phyloP scores from a whole-genome alignment of 2,329 filamentous ascomycete genomes.

The Ceratocystis alfenasii region DNA sequence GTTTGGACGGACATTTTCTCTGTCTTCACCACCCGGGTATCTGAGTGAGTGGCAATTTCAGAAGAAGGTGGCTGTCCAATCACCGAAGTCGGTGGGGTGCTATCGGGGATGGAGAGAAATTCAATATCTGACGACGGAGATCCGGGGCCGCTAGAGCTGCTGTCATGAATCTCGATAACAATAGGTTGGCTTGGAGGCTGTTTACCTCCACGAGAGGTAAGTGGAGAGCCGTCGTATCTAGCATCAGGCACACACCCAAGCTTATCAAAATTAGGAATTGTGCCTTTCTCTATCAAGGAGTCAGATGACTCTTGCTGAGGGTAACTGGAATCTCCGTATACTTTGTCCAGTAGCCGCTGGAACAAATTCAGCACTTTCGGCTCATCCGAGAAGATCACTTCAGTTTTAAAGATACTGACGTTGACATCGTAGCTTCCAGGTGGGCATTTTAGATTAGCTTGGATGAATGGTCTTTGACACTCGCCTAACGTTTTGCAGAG shows the following conservation, averaged over 20 bases:
- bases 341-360: conserved; percentile 32
- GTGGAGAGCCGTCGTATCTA: neutral
- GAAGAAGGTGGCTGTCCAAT: neutral
- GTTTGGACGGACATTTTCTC: neutral
- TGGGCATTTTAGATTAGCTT: conserved; percentile 51
- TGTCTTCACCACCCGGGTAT: neutral
- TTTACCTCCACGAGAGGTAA: neutral
- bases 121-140: neutral
- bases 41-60: neutral
- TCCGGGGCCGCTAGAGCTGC: neutral
- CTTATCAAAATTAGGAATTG: neutral
- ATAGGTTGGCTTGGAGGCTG: neutral
- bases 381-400: conserved; percentile 55
- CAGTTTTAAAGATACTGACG: conserved; percentile 58
- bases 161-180: conserved; percentile 1
- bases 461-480: conserved; percentile 48
- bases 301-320: neutral
- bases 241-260: neutral
- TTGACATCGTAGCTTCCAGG: conserved; percentile 57
- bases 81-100: conserved; percentile 7
- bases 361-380: conserved; percentile 36
- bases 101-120: neutral
- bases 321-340: conserved; percentile 29
- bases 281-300: neutral
- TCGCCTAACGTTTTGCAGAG: conserved; percentile 30